Conservation (phyloP, 2,329 filamentous ascomycete species). For the Beauveria brongniartii region DNA sequence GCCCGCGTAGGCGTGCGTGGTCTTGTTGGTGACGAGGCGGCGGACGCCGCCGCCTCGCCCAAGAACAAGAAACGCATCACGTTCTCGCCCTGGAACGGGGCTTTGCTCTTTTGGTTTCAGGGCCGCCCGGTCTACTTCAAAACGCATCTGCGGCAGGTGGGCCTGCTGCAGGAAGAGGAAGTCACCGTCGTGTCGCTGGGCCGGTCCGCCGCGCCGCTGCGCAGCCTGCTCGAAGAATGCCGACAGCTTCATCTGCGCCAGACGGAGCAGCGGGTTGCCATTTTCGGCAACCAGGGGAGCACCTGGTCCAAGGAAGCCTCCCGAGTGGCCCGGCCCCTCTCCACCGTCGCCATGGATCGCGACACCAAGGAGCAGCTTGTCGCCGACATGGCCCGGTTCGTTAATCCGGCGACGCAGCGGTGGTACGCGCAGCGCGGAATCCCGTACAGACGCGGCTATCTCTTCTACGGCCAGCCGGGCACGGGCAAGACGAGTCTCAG, state of each 20-base stretch:
- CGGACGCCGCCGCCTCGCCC: background rate
- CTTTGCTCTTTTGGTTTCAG: background rate
- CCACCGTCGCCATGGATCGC: background rate
- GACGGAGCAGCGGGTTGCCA: background rate
- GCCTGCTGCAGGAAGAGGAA: background rate
- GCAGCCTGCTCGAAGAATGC: background rate
- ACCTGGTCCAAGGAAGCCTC: background rate
- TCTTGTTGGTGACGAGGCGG: background rate
- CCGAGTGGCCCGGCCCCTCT: background rate
- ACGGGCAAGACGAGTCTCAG: conserved; percentile 52
- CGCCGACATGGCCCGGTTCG: background rate
- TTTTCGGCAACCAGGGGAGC: background rate
- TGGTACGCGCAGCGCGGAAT: conserved; percentile 17
- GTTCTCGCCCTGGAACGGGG: background rate
- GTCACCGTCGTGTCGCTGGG: background rate
- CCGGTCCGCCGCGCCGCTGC: background rate
- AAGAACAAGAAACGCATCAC: background rate
- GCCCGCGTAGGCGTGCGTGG: background rate
- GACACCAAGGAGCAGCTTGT: background rate
- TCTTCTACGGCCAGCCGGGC: conserved; percentile 56
- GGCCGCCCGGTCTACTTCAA: background rate
- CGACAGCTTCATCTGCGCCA: background rate
- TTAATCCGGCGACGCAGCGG: background rate
- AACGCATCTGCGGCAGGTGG: background rate
- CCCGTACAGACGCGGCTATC: conserved; percentile 42